Conservation (phyloP, 2,329 filamentous ascomycete species). For the Aspergillus niger region DNA sequence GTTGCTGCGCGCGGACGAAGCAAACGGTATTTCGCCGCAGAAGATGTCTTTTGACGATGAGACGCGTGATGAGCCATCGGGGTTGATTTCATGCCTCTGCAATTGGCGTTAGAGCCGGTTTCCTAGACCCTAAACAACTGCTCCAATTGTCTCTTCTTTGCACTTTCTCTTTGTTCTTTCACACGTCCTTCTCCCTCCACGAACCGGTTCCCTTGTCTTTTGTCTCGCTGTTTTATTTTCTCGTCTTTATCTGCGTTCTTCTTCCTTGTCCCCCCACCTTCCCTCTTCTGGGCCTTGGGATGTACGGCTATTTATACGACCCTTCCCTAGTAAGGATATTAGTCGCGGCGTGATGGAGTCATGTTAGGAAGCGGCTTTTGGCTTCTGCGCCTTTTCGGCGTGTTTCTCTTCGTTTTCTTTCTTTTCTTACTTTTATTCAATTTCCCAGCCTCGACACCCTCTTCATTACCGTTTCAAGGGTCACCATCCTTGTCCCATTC, state of each 20-base stretch:
- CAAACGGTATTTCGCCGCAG: conserved; percentile 72
- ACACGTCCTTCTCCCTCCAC: neutral
- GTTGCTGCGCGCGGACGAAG: conserved; percentile 66
- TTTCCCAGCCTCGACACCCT: conserved; percentile 1
- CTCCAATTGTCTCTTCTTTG: neutral
- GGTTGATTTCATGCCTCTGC: neutral
- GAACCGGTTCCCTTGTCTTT: too few species aligned
- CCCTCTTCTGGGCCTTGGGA: conserved; percentile 9
- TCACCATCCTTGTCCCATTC: conserved; percentile 3
- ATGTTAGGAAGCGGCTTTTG: neutral
- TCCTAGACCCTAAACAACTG: neutral
- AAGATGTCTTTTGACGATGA: conserved; percentile 44
- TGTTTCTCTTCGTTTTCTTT: conserved; percentile 3
- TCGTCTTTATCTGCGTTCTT: neutral
- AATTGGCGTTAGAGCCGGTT: neutral
- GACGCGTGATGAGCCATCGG: neutral
- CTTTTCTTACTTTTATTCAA: conserved; percentile 7
- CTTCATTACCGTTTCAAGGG: conserved; percentile 2
- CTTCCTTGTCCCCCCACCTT: neutral
- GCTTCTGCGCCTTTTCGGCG: neutral
- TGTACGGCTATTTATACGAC: conserved; percentile 22
- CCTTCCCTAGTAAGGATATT: conserved; percentile 8
- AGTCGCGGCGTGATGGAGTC: conserved; percentile 22
- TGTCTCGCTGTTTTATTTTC: too few species aligned
- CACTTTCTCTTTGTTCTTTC: neutral